phyloP scores from a whole-genome alignment of 352 stramenopile genomes.

The Phytophthora foliorum region DNA sequence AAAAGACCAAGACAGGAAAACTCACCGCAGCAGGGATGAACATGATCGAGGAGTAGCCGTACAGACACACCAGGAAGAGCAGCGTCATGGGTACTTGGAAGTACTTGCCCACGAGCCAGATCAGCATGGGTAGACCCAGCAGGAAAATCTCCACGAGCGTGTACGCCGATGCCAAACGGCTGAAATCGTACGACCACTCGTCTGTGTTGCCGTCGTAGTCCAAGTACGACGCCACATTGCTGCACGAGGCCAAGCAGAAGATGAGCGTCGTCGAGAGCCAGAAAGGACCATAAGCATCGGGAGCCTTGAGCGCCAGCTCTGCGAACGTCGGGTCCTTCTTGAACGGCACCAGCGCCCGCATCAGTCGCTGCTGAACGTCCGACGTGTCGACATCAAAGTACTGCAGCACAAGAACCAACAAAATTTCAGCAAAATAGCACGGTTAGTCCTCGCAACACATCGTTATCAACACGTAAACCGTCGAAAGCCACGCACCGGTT shows the following conservation, averaged over 20 bases:
- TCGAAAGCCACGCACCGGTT: slow-evolving; percentile 65
- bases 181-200: slow-evolving; percentile 89
- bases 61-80: slow-evolving; percentile 87
- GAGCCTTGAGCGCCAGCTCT: slow-evolving; percentile 66
- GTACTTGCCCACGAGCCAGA: slow-evolving; percentile 89
- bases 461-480: neutral
- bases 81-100: slow-evolving; percentile 77
- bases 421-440: neutral
- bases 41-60: slow-evolving; percentile 86
- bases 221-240: slow-evolving; percentile 85
- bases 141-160: slow-evolving; percentile 86
- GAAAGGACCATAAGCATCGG: slow-evolving; percentile 86
- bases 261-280: slow-evolving; percentile 90
- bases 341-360: slow-evolving; percentile 80
- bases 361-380: slow-evolving; percentile 82
- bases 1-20: slow-evolving; percentile 9
- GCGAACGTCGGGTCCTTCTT: slow-evolving; percentile 87
- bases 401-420: slow-evolving; percentile 38
- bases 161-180: slow-evolving; percentile 76
- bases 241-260: slow-evolving; percentile 89
- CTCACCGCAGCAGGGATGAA: slow-evolving; percentile 85
- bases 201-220: slow-evolving; percentile 69
- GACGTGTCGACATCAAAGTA: slow-evolving; percentile 90
- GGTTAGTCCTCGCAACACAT: neutral
- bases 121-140: slow-evolving; percentile 71